Evolutionary conservation across 768 basidiomycete genomes (phyloP).

Genomic region (Xerocomus brunneocitrinus): DNA sequence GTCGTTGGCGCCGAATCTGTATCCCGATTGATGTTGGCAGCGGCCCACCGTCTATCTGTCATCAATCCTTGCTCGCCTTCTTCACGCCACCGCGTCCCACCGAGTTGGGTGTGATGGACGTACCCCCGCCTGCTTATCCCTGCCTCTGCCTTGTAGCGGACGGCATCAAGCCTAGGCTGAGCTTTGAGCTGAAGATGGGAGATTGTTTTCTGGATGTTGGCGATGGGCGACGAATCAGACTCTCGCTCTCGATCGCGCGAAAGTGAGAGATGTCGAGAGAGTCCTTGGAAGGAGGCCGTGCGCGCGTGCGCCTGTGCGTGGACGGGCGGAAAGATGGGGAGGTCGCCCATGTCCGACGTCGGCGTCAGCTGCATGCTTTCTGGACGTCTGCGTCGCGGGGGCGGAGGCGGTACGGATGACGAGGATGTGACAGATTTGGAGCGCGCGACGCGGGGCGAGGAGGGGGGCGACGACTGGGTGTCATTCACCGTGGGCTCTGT

Average conservation of each 20-base stretch:
- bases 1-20: conserved; percentile 20
- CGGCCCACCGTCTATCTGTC: conserved; percentile 32
- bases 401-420: conserved; percentile 39
- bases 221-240: conserved; percentile 30
- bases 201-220: conserved; percentile 43
- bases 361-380: conserved; percentile 57
- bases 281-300: conserved; percentile 20
- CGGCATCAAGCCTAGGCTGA: conserved; percentile 56
- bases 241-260: conserved; percentile 21
- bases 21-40: conserved; percentile 20
- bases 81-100: conserved; percentile 26
- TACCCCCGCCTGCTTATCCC: conserved; percentile 59
- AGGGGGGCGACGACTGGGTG: conserved; percentile 21
- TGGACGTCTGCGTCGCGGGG: conserved; percentile 49
- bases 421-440: conserved; percentile 49
- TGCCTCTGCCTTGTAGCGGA: conserved; percentile 68
- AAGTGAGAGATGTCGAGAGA: conserved; percentile 40
- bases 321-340: conserved; percentile 6
- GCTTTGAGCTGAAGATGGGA: conserved; percentile 34
- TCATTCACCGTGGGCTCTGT: conserved; percentile 25
- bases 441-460: conserved; percentile 42
- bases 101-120: conserved; percentile 35
- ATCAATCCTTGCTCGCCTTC: conserved; percentile 38
- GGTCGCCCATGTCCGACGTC: conserved; percentile 11
- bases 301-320: conserved; percentile 13